These are phyloP conservation scores for Mycena galopus DNA, from an alignment of 768 basidiomycete species.

Conservation along the genomic window DNA sequence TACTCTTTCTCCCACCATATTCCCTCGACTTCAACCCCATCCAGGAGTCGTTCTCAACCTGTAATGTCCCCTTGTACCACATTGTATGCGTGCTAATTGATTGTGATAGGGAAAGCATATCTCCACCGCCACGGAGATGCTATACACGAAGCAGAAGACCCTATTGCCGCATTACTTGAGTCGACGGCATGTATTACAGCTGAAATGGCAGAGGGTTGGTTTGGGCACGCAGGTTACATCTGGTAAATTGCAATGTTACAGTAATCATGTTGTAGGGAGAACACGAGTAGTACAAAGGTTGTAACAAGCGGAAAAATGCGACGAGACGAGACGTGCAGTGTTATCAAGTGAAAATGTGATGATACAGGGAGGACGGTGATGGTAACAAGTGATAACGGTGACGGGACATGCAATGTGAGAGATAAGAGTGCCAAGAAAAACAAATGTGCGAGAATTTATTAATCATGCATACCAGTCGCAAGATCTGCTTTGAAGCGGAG, in stretches of 20 bases:
- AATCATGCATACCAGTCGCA: background rate
- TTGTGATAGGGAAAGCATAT: constrained; percentile 26
- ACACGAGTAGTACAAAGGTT: background rate
- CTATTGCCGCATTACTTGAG: constrained; percentile 27
- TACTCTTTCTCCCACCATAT: constrained; percentile 5
- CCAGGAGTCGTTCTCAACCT: constrained; percentile 12
- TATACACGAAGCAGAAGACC: constrained; percentile 31
- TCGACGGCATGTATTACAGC: constrained; percentile 37
- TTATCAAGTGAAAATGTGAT: background rate
- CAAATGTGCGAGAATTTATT: too few species aligned
- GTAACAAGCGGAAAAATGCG: background rate
- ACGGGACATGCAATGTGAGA: too few species aligned
- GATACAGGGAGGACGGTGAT: background rate
- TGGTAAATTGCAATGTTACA: too few species aligned
- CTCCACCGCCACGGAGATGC: constrained; percentile 19
- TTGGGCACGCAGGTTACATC: constrained; percentile 41
- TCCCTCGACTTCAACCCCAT: constrained; percentile 14
- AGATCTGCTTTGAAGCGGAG: too few species aligned
- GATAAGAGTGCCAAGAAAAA: background rate
- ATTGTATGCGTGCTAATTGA: background rate
- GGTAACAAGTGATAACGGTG: too few species aligned
- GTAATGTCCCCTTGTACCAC: background rate
- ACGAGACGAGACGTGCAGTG: background rate
- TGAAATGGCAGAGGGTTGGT: constrained; percentile 38
- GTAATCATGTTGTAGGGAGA: too few species aligned